Evolutionary conservation across 768 basidiomycete species (phyloP).

Genomic region (Phanerochaete carnosa): DNA sequence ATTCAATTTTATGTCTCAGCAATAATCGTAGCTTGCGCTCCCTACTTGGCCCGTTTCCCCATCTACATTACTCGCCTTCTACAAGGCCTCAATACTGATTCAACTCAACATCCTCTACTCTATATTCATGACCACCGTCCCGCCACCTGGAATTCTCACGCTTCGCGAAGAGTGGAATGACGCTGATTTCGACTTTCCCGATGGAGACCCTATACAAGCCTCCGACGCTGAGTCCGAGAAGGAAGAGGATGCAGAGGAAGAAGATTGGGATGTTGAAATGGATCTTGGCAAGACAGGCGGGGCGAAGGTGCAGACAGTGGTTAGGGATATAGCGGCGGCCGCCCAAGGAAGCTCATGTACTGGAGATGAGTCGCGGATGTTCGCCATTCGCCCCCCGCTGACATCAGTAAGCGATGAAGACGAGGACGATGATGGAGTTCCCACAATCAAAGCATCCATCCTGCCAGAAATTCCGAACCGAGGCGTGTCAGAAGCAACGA

Average conservation of each 20-base stretch:
- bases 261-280: slow-evolving; percentile 84
- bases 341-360: slow-evolving; percentile 10
- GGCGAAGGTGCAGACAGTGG: slow-evolving; percentile 40
- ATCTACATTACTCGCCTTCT: slow-evolving; percentile 18
- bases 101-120: slow-evolving; percentile 17
- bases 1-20: slow-evolving; percentile 12
- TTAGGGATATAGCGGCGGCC: slow-evolving; percentile 34
- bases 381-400: slow-evolving; percentile 68
- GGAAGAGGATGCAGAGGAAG: slow-evolving; percentile 37
- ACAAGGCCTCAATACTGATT: slow-evolving; percentile 16
- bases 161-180: slow-evolving; percentile 82
- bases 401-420: slow-evolving; percentile 49
- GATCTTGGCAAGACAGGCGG: slow-evolving; percentile 57
- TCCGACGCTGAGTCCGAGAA: slow-evolving; percentile 58
- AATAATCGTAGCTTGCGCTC: slow-evolving; percentile 12
- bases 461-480: slow-evolving; percentile 28
- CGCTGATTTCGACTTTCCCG: slow-evolving; percentile 83
- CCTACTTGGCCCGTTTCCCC: slow-evolving; percentile 15
- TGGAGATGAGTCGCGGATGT: slow-evolving; percentile 30
- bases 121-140: slow-evolving; percentile 52
- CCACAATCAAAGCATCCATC: slow-evolving; percentile 74
- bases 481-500: slow-evolving; percentile 37
- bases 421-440: slow-evolving; percentile 78
- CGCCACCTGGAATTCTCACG: slow-evolving; percentile 50
- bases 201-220: slow-evolving; percentile 64